A percentile compares a stretch with the other conserved stretches of the same genome.
Conservation (phyloP, 1,139 yeast genomes). For the Kazachstania sp. region DNA sequence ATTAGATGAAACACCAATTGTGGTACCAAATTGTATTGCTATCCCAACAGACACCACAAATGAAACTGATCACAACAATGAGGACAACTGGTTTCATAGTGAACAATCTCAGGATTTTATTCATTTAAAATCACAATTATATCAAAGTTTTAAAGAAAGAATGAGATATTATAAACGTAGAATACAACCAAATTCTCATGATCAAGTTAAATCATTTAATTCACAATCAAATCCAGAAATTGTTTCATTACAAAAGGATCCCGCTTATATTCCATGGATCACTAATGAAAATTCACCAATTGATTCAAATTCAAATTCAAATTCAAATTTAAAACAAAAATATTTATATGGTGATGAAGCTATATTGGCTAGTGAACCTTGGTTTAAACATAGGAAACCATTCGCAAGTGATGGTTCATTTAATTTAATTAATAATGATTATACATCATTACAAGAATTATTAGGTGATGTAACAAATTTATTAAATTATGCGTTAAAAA, state of each 20-base stretch:
- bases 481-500: conserved; percentile 27
- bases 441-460: conserved; percentile 59
- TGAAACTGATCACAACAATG: conserved; percentile 3
- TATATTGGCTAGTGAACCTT: conserved; percentile 41
- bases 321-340: no score
- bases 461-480: conserved; percentile 55
- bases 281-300: conserved; percentile 29
- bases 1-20: conserved; percentile 67
- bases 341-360: conserved; percentile 62
- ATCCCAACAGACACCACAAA: conserved; percentile 21
- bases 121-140: conserved; percentile 42
- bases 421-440: conserved; percentile 53
- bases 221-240: conserved; percentile 52
- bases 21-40: conserved; percentile 73
- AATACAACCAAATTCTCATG: conserved; percentile 76
- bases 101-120: conserved; percentile 37
- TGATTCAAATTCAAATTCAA: not conserved
- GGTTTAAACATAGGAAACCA: conserved; percentile 65
- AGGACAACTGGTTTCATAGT: not conserved
- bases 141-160: conserved; percentile 74
- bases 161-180: conserved; percentile 89
- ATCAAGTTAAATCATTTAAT: conserved; percentile 72
- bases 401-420: conserved; percentile 45
- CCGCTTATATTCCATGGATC: conserved; percentile 61
- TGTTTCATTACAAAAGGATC: conserved; percentile 75